Evolutionary conservation across 768 basidiomycete species (phyloP).

Genomic region (Royoungia palumana): DNA sequence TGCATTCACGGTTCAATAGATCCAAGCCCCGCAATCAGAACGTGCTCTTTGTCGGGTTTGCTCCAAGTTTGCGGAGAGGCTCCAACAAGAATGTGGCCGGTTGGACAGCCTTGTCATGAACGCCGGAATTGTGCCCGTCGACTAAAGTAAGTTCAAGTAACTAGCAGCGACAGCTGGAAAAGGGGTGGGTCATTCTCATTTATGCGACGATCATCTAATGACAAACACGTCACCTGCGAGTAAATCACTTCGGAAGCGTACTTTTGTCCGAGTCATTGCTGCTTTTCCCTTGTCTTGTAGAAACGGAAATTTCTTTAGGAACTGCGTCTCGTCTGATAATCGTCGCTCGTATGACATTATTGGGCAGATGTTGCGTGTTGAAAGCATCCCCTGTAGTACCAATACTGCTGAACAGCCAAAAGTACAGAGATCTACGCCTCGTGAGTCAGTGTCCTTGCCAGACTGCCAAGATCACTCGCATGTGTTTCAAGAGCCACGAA

Average conservation of each 20-base stretch:
- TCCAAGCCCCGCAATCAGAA: slow-evolving; percentile 29
- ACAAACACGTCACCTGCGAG: slow-evolving; percentile 26
- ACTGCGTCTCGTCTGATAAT: slow-evolving; percentile 28
- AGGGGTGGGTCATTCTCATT: slow-evolving; percentile 28
- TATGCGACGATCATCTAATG: not conserved
- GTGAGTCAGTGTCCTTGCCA: slow-evolving; percentile 9
- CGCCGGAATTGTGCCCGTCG: slow-evolving; percentile 26
- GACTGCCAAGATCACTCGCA: not conserved
- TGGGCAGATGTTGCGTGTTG: slow-evolving; percentile 13
- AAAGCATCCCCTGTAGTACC: slow-evolving; percentile 19
- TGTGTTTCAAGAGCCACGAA: slow-evolving; percentile 13
- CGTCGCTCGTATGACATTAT: slow-evolving; percentile 31
- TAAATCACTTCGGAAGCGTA: slow-evolving; percentile 34
- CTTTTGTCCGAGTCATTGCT: slow-evolving; percentile 31
- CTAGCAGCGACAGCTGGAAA: slow-evolving; percentile 49
- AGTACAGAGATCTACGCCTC: not conserved
- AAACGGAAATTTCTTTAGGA: slow-evolving; percentile 23
- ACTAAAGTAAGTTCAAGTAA: slow-evolving; percentile 22
- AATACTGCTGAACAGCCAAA: slow-evolving; percentile 19
- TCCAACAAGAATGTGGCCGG: slow-evolving; percentile 6
- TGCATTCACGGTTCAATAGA: slow-evolving; percentile 17
- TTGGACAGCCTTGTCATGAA: slow-evolving; percentile 43
- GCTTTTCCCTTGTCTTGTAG: slow-evolving; percentile 30
- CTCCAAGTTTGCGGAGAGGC: slow-evolving; percentile 13
- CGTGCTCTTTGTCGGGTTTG: slow-evolving; percentile 14